A percentile compares a stretch with the other conserved stretches of the same genome.
Evolutionary conservation across 176 grass and related monocot species (phyloP).

Genomic region (Rhipidocladum racemiflorum): DNA sequence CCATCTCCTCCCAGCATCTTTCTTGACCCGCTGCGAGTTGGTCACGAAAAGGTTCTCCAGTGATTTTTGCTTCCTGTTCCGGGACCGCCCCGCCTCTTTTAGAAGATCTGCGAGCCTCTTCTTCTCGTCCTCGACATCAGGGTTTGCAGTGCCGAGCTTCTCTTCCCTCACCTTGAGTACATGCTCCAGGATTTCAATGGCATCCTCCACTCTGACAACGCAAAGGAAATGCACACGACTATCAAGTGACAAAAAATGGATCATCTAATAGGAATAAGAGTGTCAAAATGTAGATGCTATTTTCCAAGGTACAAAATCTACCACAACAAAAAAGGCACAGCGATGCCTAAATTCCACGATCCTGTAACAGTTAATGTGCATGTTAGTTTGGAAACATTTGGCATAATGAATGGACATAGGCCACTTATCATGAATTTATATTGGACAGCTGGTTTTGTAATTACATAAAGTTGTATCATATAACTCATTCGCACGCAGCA

Average conservation of each 20-base stretch:
- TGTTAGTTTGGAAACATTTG: neutral
- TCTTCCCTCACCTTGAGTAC: constrained; percentile 93
- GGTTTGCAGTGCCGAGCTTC: constrained; percentile 91
- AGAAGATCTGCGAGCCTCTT: constrained; percentile 69
- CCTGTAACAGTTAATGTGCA: neutral
- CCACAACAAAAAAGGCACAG: neutral
- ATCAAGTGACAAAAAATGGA: neutral
- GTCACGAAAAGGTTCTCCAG: constrained; percentile 68
- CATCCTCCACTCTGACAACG: constrained; percentile 74
- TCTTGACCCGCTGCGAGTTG: constrained; percentile 57
- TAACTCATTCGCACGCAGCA: constrained; percentile 4
- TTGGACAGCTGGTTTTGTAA: neutral
- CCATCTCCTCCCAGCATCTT: constrained; percentile 78
- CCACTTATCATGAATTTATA: neutral
- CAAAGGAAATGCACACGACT: neutral
- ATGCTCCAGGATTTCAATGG: constrained; percentile 88
- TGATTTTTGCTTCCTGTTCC: constrained; percentile 85
- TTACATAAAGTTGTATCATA: neutral
- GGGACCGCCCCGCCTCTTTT: constrained; percentile 72
- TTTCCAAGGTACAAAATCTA: neutral
- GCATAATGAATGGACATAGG: neutral
- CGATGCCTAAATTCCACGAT: neutral
- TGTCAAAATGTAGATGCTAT: neutral
- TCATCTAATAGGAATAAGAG: neutral
- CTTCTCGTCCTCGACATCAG: constrained; percentile 94